phyloP scores from a whole-genome alignment of 495 filamentous ascomycete species.

The Talaromyces nanjingensis region DNA sequence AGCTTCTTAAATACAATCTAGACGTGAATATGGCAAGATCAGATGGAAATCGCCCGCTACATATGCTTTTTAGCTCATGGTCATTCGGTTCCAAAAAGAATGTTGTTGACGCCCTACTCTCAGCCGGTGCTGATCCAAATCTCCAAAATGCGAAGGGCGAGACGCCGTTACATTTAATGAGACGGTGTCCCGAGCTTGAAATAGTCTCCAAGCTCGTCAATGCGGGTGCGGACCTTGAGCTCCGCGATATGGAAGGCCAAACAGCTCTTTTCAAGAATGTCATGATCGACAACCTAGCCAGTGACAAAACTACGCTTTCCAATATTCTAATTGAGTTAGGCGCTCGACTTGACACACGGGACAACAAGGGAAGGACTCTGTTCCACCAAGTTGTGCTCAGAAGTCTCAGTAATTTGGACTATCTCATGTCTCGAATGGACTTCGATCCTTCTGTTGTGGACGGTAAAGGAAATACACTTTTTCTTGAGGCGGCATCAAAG shows the following conservation, averaged over 20 bases:
- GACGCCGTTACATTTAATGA: conserved; percentile 11
- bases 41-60: neutral
- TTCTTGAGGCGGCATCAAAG: conserved; percentile 8
- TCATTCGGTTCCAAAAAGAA: neutral
- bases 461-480: conserved; percentile 15
- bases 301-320: conserved; percentile 4
- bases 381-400: conserved; percentile 9
- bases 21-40: neutral
- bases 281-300: neutral
- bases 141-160: conserved; percentile 14
- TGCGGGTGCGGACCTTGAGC: conserved; percentile 17
- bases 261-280: conserved; percentile 14
- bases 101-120: conserved; percentile 12
- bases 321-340: conserved; percentile 11
- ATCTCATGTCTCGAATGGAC: conserved; percentile 9
- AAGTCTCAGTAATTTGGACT: conserved; percentile 8
- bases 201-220: conserved; percentile 13
- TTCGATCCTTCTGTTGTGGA: conserved; percentile 12
- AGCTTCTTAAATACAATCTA: neutral
- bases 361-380: conserved; percentile 19
- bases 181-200: neutral
- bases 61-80: neutral
- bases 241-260: conserved; percentile 14
- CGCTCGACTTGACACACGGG: conserved; percentile 16
- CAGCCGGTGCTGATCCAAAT: conserved; percentile 15